These are phyloP conservation scores for Backusella morwellensis DNA, from an alignment of 192 early-diverging fungal genomes.

Conservation along the genomic window DNA sequence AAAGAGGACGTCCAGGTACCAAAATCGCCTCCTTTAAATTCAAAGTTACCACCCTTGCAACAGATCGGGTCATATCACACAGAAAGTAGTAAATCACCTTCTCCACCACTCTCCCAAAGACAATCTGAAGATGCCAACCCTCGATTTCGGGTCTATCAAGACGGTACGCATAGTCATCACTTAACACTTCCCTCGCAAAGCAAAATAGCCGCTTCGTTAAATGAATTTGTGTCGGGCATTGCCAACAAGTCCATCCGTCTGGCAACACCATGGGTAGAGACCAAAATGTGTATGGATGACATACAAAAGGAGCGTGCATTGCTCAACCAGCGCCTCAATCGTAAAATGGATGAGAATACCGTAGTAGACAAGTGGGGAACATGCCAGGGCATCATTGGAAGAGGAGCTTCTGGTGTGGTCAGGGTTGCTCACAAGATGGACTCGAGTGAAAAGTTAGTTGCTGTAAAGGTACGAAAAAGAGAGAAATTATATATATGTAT, in stretches of 20 bases:
- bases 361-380: constrained; percentile 18
- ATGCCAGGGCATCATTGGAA: constrained; percentile 34
- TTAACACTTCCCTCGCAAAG: neutral
- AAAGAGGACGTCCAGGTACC: neutral
- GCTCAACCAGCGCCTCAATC: neutral
- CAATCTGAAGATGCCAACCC: neutral
- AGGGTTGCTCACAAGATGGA: constrained; percentile 32
- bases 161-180: constrained; percentile 26
- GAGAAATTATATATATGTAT: neutral
- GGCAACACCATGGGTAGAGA: neutral
- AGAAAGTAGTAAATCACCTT: constrained; percentile 4
- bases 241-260: constrained; percentile 3
- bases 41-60: neutral
- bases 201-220: constrained; percentile 15
- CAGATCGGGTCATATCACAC: neutral
- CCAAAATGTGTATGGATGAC: neutral
- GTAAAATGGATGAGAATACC: neutral
- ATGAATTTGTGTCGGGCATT: constrained; percentile 14
- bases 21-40: neutral
- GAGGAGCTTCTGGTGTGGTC: constrained; percentile 39
- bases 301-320: neutral
- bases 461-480: constrained; percentile 33
- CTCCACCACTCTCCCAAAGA: neutral
- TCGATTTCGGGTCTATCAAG: constrained; percentile 17
- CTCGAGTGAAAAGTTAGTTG: constrained; percentile 31